Percentiles rank a stretch among this genome's conserved stretches.
These are phyloP conservation scores for Camptophora hylomeconis DNA, from an alignment of 2,329 filamentous ascomycete species.

Conservation along the genomic window DNA sequence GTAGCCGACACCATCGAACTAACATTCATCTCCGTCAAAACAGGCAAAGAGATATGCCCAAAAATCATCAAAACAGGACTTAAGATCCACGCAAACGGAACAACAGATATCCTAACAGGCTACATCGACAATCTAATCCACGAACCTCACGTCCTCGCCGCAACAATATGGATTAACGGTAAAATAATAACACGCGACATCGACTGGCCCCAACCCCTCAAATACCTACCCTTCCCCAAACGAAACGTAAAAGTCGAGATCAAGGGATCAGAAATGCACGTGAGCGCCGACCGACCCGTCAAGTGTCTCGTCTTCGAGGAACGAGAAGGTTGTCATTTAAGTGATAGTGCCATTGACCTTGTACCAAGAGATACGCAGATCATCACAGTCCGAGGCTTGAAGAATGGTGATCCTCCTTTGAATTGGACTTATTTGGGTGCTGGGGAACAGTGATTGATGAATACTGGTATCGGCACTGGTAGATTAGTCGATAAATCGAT, in stretches of 20 bases:
- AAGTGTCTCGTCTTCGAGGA: conserved; percentile 50
- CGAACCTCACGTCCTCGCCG: conserved; percentile 41
- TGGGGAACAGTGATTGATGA: conserved; percentile 16
- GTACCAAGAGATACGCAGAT: conserved; percentile 43
- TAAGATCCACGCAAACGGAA: conserved; percentile 39
- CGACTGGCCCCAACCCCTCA: conserved; percentile 49
- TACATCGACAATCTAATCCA: conserved; percentile 32
- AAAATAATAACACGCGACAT: conserved; percentile 40
- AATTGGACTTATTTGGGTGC: conserved; percentile 16
- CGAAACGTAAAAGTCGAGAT: conserved; percentile 31
- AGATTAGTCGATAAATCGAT: too few species aligned
- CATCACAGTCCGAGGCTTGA: conserved; percentile 18
- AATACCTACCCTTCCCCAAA: conserved; percentile 42
- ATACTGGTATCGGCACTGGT: too few species aligned
- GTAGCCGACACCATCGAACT: conserved; percentile 26
- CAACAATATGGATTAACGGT: conserved; percentile 39
- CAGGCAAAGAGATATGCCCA: conserved; percentile 40
- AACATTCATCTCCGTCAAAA: conserved; percentile 41
- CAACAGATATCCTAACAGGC: conserved; percentile 39
- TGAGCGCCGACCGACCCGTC: conserved; percentile 38
- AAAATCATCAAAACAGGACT: conserved; percentile 35
- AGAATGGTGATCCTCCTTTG: conserved; percentile 11
- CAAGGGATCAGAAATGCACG: conserved; percentile 27
- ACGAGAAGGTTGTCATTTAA: conserved; percentile 37
- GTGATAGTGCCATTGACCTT: conserved; percentile 45